These are phyloP conservation scores for Fusarium chaquense DNA, from an alignment of 2,329 filamentous ascomycete species.

Conservation along the genomic window DNA sequence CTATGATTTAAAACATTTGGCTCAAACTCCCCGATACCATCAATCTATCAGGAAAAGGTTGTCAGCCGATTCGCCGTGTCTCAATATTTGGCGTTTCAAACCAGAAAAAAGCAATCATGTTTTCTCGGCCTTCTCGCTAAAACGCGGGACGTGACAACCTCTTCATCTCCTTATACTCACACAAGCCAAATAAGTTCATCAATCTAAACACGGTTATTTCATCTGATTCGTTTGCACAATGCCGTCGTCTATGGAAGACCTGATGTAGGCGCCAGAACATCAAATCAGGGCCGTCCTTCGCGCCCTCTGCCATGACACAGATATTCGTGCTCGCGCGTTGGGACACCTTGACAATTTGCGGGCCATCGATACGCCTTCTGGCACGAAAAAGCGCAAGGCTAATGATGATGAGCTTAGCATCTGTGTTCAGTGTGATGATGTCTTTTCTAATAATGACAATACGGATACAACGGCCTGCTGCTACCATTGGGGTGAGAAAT, in stretches of 20 bases:
- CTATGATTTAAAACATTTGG: neutral
- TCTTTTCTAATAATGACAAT: constrained; percentile 6
- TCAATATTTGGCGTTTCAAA: constrained; percentile 20
- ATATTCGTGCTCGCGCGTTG: neutral
- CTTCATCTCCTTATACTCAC: neutral
- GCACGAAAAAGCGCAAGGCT: constrained; percentile 28
- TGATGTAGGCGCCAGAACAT: constrained; percentile 12
- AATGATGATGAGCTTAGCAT: constrained; percentile 2
- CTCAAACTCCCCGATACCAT: neutral
- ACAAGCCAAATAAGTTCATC: neutral
- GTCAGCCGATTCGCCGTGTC: neutral
- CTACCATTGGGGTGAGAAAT: constrained; percentile 35
- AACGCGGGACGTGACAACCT: neutral
- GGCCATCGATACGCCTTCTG: neutral
- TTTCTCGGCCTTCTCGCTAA: neutral
- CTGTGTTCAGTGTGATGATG: constrained; percentile 25
- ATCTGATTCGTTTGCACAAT: neutral
- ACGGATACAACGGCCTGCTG: neutral
- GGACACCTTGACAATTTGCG: constrained; percentile 1
- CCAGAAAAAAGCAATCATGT: constrained; percentile 2
- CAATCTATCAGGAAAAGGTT: neutral
- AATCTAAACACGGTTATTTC: neutral
- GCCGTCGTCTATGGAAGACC: neutral
- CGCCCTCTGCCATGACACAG: constrained; percentile 22
- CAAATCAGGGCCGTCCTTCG: constrained; percentile 28